These are phyloP conservation scores for Rhizopogon sp. DNA, from an alignment of 768 basidiomycete species.

Conservation along the genomic window DNA sequence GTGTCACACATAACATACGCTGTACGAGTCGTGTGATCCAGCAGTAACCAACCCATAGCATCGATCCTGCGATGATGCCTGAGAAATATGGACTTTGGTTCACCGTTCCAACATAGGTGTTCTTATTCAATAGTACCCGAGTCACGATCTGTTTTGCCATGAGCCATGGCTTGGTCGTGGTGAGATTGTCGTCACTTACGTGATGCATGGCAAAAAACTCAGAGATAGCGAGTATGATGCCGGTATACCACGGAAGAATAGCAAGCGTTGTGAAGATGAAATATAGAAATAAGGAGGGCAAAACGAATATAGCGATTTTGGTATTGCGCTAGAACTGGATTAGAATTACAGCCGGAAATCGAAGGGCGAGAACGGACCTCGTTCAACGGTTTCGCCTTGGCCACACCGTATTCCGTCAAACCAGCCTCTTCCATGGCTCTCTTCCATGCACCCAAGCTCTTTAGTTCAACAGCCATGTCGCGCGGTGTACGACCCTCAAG, in stretches of 20 bases:
- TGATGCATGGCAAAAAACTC: slow-evolving; percentile 95
- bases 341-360: not conserved
- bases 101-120: slow-evolving; percentile 77
- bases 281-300: slow-evolving; percentile 77
- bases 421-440: slow-evolving; percentile 87
- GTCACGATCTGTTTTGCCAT: slow-evolving; percentile 60
- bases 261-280: slow-evolving; percentile 81
- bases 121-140: slow-evolving; percentile 78
- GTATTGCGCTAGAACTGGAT: slow-evolving; percentile 60
- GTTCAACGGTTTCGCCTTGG: slow-evolving; percentile 61
- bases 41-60: slow-evolving; percentile 81
- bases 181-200: slow-evolving; percentile 41
- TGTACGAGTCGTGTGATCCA: slow-evolving; percentile 77
- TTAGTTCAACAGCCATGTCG: slow-evolving; percentile 94
- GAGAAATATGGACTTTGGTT: slow-evolving; percentile 90
- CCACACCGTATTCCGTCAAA: slow-evolving; percentile 68
- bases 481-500: slow-evolving; percentile 80
- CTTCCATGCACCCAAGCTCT: slow-evolving; percentile 87
- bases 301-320: slow-evolving; percentile 68
- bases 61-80: slow-evolving; percentile 79
- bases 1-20: slow-evolving; percentile 38
- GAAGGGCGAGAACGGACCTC: slow-evolving; percentile 45
- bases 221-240: slow-evolving; percentile 74
- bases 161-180: slow-evolving; percentile 3
- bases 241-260: slow-evolving; percentile 87